Conservation (phyloP, 305 asterid species). For the Solanum aculeatissimum region DNA sequence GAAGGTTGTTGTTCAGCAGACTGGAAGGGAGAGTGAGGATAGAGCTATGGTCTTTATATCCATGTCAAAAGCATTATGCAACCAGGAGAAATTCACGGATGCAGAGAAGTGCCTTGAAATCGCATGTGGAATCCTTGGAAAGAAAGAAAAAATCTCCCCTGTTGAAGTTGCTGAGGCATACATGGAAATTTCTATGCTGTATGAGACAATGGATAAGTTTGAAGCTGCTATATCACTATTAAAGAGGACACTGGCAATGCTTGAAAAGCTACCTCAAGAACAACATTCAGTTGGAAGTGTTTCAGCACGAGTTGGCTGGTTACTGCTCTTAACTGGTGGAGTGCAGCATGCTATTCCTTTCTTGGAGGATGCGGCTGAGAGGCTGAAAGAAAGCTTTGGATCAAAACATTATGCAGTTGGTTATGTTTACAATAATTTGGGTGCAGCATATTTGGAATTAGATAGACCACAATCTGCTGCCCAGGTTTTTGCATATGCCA, state of each 20-base stretch:
- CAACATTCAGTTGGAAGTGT: conserved; percentile 86
- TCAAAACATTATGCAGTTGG: conserved; percentile 76
- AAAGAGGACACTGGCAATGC: conserved; percentile 43
- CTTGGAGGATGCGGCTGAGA: conserved; percentile 87
- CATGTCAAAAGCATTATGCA: conserved; percentile 76
- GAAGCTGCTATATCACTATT: conserved; percentile 60
- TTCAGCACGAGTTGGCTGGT: conserved; percentile 86
- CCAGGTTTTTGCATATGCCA: conserved; percentile 82
- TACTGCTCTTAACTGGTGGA: conserved; percentile 63
- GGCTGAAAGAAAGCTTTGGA: conserved; percentile 90
- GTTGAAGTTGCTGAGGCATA: conserved; percentile 53
- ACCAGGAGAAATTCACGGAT: conserved; percentile 53
- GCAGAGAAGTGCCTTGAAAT: conserved; percentile 73
- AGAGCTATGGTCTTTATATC: conserved; percentile 67
- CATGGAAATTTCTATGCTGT: conserved; percentile 65
- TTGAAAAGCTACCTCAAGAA: conserved; percentile 73
- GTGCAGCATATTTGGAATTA: conserved; percentile 83
- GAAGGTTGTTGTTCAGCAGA: conserved; percentile 62
- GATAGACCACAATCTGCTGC: conserved; percentile 94
- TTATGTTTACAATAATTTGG: conserved; percentile 81
- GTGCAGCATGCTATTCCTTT: conserved; percentile 66
- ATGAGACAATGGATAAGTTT: conserved; percentile 79
- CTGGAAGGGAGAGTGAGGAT: conserved; percentile 72
- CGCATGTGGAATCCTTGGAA: conserved; percentile 51
- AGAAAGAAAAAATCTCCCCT: conserved; percentile 51